Base-by-base conservation (phyloP, 2,329 filamentous ascomycete species). In the Aspergillus thermomutatus region DNA sequence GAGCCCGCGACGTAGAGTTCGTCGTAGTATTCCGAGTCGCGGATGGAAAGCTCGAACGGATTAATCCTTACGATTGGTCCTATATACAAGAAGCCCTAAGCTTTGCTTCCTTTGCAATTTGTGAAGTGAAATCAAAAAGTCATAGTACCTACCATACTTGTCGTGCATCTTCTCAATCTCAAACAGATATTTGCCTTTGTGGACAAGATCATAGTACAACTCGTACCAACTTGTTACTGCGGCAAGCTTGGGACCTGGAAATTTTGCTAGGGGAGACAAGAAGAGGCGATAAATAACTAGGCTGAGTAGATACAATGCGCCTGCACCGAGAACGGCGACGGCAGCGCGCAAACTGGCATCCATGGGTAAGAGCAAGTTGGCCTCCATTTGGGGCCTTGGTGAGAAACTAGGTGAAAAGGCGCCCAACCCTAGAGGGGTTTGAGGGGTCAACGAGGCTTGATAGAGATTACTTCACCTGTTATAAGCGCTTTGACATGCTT, bases 141-240 rank as follows among this genome's bases (percentile, higher is more conserved):
- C n/a, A 45, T 25, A 49, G 14, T 26, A 53, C 57, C 8, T 60
- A 68, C 67, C 67, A 54, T 71, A 72, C 56, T 61, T 52, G 27
- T 65, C 27, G 49, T 73, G 71, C 62, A 73, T 62, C 25, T 64
- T 49, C 52, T 69, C 61, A 47, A 72, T 65, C 40, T 69, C 57
- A 40, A 60, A 66, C 3, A 66, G 54, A 52, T 67, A 73, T 41
- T 60, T 60, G 8, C 69, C 70, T 10, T 62, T 55, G 25, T 59
- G 31, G 26, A 49, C 64, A 46, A 54, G 63, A 43, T 69, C 62
- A 52, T 60, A 65, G 49, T 64, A 66, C 46, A 68, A 63, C 48
- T 67, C 64, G 43, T 66, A 61, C 54, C 62, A 57, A 26, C 56
- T 26, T 1, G 66, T 63, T 3, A 58, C 59, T 14, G 61, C 60